Base-by-base conservation (phyloP, 2,329 filamentous ascomycete species). In the Colletotrichum orbiculare region DNA sequence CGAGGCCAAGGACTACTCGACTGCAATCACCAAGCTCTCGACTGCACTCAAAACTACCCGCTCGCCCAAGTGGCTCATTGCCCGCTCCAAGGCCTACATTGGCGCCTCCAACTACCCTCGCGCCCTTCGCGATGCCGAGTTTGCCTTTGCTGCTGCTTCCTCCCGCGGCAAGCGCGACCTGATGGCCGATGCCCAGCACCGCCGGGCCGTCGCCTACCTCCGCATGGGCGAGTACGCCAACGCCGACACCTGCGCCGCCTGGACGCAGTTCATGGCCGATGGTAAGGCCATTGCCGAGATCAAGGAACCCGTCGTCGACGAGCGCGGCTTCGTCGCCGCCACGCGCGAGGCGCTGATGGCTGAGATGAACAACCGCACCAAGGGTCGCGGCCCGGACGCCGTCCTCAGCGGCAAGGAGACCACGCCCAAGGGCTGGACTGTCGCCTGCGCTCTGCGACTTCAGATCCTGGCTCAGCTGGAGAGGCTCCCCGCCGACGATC, bases 151-250 rank as follows among this genome's bases (percentile, higher is more conserved):
- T 42, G 78, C 84, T 4, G 90, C 89, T 3, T 81, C 80, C 34
- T 83, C 90, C 67, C 90, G 95, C 45, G 91, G 86, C 38, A 91
- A 90, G 71, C 88, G 91, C 54, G 88, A 93, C 69, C 84, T 91
- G 37, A 93, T 97, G 75, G 84, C 89, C 49, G 87, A 93, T n/a
- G 90, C 92, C 2, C 93, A 97, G 72, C 87, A 96, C 72, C 88
- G 94, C 70, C 88, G 95, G 42, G 91, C 88, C 6, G 87, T 97
- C 11, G 86, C 91, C 10, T 83, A 95, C 34, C 91, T 88, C 76
- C 87, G 89, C 53, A 81, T 94, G 45, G 87, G 86, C 39, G 84
- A 87, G 57, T 93, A 89, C 71, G 93, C 90, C 4, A 91, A 97
- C 77, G 90, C 94, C 1, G 85, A 89, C 64, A 86, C 88, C 69